phyloP scores from a whole-genome alignment of 129 eudicot genomes.

The Oenanthe sinensis region DNA sequence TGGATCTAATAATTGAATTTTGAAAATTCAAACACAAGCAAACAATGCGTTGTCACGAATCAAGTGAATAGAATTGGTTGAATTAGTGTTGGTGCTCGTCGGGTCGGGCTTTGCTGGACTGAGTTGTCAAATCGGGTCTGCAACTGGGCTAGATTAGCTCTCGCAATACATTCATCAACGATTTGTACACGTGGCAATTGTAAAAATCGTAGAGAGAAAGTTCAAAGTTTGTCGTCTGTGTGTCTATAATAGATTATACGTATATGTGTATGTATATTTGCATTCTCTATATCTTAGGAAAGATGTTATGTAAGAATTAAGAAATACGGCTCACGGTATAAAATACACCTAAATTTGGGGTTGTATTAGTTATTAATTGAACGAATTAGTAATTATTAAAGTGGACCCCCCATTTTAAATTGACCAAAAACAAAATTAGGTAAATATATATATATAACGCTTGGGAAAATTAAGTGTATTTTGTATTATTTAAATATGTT shows the following conservation, averaged over 20 bases:
- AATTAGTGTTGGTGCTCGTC: neutral
- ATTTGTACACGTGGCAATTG: conserved; percentile 19
- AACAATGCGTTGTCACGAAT: neutral
- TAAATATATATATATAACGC: too few species aligned
- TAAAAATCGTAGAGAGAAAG: conserved; percentile 10
- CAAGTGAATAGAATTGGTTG: neutral
- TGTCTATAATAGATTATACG: neutral
- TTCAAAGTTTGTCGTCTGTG: neutral
- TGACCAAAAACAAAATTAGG: neutral
- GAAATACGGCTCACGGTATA: neutral
- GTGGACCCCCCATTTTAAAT: neutral
- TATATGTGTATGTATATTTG: neutral
- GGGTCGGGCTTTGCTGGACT: neutral
- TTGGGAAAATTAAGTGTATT: too few species aligned
- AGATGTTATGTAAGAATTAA: neutral
- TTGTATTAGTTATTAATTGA: too few species aligned
- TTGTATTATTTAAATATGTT: too few species aligned
- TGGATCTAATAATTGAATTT: conserved; percentile 17
- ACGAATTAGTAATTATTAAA: neutral
- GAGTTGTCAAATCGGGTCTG: conserved; percentile 6
- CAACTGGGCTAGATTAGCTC: neutral
- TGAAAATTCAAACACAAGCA: conserved; percentile 17
- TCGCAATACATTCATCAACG: neutral
- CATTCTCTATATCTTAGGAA: neutral
- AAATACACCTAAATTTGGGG: neutral